These are phyloP conservation scores for Physcomitrellopsis africana DNA, from an alignment of 225 moss, liverwort and hornwort species.

Conservation along the genomic window DNA sequence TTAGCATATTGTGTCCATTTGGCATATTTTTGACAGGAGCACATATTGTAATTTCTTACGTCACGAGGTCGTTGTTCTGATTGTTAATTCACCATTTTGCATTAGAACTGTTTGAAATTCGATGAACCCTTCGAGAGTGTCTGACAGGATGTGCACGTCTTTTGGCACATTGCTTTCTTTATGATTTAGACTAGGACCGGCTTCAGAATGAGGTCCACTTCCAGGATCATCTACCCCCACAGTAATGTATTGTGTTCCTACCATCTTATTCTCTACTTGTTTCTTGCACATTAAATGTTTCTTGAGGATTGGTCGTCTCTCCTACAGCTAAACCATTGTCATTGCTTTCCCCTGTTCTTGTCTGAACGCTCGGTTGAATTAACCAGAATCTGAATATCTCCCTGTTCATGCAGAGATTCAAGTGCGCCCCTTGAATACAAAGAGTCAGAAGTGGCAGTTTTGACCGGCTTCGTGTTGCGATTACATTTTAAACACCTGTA, in stretches of 20 bases:
- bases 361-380: constrained; percentile 19
- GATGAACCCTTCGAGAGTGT: constrained; percentile 31
- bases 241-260: background rate
- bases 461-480: constrained; percentile 23
- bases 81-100: constrained; percentile 23
- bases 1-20: background rate
- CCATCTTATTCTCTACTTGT: background rate
- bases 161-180: constrained; percentile 10
- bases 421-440: background rate
- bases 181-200: constrained; percentile 2
- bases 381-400: constrained; percentile 29
- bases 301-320: constrained; percentile 9
- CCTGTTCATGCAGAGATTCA: constrained; percentile 21
- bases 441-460: constrained; percentile 13
- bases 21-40: background rate
- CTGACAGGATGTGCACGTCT: constrained; percentile 12
- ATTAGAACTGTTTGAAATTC: constrained; percentile 38
- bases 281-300: constrained; percentile 7
- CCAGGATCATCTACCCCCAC: constrained; percentile 9
- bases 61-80: constrained; percentile 25
- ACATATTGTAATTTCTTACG: background rate
- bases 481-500: constrained; percentile 29
- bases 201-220: background rate
- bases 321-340: constrained; percentile 7
- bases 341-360: constrained; percentile 7